Percentiles rank a stretch among this genome's conserved stretches.
Conservation (phyloP, 352 stramenopile species). For the Globisporangium spinosum region DNA sequence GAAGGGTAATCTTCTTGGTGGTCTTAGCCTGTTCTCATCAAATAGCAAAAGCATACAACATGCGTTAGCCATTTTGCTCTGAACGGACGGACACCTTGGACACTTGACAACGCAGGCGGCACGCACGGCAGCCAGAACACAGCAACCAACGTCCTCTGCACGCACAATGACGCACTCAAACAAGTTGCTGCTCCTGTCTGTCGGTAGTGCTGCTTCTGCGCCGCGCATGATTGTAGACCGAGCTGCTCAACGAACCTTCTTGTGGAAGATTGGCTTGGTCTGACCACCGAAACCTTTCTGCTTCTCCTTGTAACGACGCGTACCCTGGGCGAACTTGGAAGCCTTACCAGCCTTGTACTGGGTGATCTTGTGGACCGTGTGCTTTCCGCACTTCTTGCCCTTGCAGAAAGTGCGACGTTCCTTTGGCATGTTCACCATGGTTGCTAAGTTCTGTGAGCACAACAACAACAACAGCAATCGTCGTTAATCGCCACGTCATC, state of each 20-base stretch:
- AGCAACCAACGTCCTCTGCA: not conserved
- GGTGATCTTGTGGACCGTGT: constrained; percentile 99
- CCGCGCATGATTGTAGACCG: not conserved
- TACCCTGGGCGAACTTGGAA: constrained; percentile 98
- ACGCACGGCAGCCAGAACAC: not conserved
- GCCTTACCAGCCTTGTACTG: constrained; percentile 99
- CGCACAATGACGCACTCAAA: not conserved
- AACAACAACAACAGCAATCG: constrained; percentile 5
- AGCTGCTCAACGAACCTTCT: constrained; percentile 83
- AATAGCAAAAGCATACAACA: not conserved
- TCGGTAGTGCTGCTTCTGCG: not conserved
- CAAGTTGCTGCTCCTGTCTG: not conserved
- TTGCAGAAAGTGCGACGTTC: constrained; percentile 99
- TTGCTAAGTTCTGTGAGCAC: constrained; percentile 64
- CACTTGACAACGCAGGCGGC: not conserved
- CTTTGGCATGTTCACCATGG: constrained; percentile 99
- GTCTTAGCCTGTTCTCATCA: constrained; percentile 92
- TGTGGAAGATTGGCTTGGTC: constrained; percentile 99
- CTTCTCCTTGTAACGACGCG: constrained; percentile 98
- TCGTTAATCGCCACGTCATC: constrained; percentile 1
- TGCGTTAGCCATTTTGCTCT: not conserved
- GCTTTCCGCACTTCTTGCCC: constrained; percentile 98
- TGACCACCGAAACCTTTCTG: constrained; percentile 99
- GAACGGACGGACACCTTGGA: not conserved
- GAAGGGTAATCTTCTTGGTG: constrained; percentile 95